Evolutionary conservation across 805 yeast species (phyloP).

Genomic region (Saccharomyces mikatae): DNA sequence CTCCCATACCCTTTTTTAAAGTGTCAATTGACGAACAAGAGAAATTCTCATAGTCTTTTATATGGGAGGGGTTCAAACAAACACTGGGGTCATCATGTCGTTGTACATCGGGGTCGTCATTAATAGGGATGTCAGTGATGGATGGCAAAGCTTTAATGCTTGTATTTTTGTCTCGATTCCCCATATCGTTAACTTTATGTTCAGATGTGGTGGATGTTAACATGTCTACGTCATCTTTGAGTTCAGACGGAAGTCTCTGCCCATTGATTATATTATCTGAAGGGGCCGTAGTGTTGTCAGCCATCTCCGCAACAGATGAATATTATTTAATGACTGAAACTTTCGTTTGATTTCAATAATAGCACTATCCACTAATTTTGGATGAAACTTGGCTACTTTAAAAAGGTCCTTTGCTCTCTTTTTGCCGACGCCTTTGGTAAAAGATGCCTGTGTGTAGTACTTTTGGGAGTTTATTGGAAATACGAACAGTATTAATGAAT

Average conservation of each 20-base stretch:
- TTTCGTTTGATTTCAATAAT: not conserved
- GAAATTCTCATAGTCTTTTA: not conserved
- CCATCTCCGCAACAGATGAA: not conserved
- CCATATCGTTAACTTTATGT: not conserved
- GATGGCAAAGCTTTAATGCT: not conserved
- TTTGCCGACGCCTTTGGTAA: not conserved
- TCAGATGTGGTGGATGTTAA: not conserved
- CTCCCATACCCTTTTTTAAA: constrained; percentile 6
- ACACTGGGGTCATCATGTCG: not conserved
- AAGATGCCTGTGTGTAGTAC: not conserved
- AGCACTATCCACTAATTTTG: not conserved
- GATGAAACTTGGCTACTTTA: not conserved
- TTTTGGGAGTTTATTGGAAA: not conserved
- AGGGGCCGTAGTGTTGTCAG: not conserved
- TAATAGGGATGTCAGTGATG: not conserved
- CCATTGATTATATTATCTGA: not conserved
- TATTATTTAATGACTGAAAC: not conserved
- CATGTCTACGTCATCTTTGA: not conserved
- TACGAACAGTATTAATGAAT: not conserved
- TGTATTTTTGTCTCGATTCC: not conserved
- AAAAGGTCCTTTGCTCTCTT: not conserved
- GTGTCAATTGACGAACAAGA: not conserved
- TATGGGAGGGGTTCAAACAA: not conserved
- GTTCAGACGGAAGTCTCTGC: not conserved
- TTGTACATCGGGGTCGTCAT: not conserved